Conservation (phyloP, 768 basidiomycete genomes). For the button mushroom (Agaricus bisporus) region DNA sequence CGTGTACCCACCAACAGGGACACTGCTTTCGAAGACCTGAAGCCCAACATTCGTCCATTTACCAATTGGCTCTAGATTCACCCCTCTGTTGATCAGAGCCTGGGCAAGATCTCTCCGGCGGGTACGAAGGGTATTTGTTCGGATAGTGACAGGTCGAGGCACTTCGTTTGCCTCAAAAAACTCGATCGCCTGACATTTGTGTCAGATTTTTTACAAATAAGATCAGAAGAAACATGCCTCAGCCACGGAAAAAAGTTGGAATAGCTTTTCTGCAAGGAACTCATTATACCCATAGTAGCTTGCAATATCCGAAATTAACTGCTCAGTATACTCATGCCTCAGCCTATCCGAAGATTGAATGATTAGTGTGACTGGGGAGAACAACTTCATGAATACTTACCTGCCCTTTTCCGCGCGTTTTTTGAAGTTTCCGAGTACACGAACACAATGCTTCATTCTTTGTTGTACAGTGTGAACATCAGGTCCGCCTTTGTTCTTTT, state of each 20-base stretch:
- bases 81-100: conserved; percentile 88
- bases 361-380: conserved; percentile 7
- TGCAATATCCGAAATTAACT: conserved; percentile 83
- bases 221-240: conserved; percentile 53
- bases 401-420: conserved; percentile 60
- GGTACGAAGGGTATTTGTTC: conserved; percentile 93
- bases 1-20: conserved; percentile 68
- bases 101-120: conserved; percentile 93
- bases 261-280: conserved; percentile 90
- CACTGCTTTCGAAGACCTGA: conserved; percentile 95
- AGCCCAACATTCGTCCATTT: conserved; percentile 99
- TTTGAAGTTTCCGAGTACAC: conserved; percentile 68
- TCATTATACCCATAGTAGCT: conserved; percentile 98
- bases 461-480: conserved; percentile 73
- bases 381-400: conserved; percentile 32
- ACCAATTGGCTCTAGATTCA: conserved; percentile 95
- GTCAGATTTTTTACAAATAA: conserved; percentile 7
- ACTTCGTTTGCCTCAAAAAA: conserved; percentile 99
- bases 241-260: conserved; percentile 85
- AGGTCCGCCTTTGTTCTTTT: conserved; percentile 61
- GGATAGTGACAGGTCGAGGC: conserved; percentile 93
- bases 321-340: conserved; percentile 84
- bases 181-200: conserved; percentile 70
- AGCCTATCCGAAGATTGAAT: conserved; percentile 41
- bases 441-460: conserved; percentile 73